Evolutionary conservation across 345 rosid species (phyloP).

Genomic region (Eucalyptus sideroxylon): DNA sequence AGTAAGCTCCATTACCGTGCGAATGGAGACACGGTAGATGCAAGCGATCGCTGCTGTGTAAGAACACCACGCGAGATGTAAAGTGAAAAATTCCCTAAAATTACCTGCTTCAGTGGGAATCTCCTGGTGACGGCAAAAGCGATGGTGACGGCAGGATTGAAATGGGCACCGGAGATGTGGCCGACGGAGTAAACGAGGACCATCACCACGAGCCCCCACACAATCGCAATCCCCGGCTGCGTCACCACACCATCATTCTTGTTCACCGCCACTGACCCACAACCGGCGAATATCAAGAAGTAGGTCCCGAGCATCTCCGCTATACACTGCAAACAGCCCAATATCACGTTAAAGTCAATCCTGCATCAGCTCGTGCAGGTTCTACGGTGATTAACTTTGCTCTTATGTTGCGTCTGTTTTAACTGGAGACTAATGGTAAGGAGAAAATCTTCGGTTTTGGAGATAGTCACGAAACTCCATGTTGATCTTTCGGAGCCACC

Average conservation of each 20-base stretch:
- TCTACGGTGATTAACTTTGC: background rate
- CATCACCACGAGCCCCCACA: constrained; percentile 92
- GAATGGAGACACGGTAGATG: background rate
- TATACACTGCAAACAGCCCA: constrained; percentile 23
- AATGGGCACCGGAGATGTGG: constrained; percentile 97
- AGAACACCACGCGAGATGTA: background rate
- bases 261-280: constrained; percentile 70
- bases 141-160: constrained; percentile 89
- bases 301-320: constrained; percentile 85
- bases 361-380: background rate
- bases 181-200: constrained; percentile 77
- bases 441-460: background rate
- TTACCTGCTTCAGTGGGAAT: constrained; percentile 74
- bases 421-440: background rate
- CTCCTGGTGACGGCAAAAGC: constrained; percentile 81
- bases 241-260: constrained; percentile 51
- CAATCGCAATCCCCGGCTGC: constrained; percentile 59
- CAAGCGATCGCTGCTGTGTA: background rate
- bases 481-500: background rate
- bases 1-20: too few species aligned
- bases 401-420: background rate
- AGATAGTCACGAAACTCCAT: background rate
- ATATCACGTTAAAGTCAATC: background rate
- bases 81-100: background rate
- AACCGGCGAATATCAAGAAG: constrained; percentile 89